These are phyloP conservation scores for Omphalea diandra DNA, from an alignment of 441 rosid genomes.

Conservation along the genomic window DNA sequence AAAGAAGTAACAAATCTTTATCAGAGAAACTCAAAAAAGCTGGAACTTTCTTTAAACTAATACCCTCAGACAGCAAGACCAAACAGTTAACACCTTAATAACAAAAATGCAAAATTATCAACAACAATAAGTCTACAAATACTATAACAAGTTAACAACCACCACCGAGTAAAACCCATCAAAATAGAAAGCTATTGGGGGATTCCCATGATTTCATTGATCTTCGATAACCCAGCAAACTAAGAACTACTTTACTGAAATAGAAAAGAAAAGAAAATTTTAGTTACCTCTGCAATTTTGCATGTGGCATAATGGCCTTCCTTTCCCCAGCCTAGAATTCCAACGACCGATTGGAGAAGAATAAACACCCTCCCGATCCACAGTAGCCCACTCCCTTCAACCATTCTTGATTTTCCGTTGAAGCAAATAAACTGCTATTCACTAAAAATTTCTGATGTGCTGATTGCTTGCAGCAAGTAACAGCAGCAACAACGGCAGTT, in stretches of 20 bases:
- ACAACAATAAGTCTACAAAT: too few species aligned
- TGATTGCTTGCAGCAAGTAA: background rate
- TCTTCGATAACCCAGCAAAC: too few species aligned
- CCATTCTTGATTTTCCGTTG: constrained; percentile 12
- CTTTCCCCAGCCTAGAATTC: constrained; percentile 79
- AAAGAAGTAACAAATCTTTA: background rate
- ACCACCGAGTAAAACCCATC: too few species aligned
- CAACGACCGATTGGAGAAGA: constrained; percentile 57
- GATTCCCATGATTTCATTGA: too few species aligned
- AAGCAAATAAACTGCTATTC: background rate
- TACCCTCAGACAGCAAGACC: background rate
- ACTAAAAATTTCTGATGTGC: background rate
- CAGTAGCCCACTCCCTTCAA: constrained; percentile 24
- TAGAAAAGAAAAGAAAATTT: background rate
- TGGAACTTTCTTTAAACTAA: background rate
- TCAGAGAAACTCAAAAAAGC: background rate
- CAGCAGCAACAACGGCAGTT: too few species aligned
- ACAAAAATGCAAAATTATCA: too few species aligned
- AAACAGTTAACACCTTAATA: too few species aligned
- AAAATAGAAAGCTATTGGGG: too few species aligned
- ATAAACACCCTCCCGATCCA: constrained; percentile 44
- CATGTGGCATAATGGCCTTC: constrained; percentile 85
- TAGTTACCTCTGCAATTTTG: constrained; percentile 91
- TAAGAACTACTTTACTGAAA: too few species aligned
- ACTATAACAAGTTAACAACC: too few species aligned